Evolutionary conservation across 2,329 filamentous ascomycete genomes (phyloP).

Genomic region (Colletotrichum sidae): DNA sequence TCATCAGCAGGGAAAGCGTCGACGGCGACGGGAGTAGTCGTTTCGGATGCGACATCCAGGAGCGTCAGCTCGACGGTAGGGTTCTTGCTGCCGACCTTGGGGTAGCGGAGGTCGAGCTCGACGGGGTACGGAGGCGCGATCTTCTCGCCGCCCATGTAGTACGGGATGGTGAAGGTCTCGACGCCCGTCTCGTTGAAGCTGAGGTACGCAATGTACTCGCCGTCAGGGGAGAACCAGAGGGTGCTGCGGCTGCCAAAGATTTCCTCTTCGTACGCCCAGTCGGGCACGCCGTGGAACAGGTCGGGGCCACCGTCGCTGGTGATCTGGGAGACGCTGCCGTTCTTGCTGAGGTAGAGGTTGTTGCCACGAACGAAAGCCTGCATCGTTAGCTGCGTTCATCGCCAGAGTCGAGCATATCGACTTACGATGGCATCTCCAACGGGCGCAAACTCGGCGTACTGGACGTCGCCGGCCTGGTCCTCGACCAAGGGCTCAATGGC

Average conservation of each 20-base stretch:
- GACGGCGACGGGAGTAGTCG: constrained; percentile 60
- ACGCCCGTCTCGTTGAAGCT: constrained; percentile 87
- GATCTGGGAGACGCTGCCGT: constrained; percentile 66
- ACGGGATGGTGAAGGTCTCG: constrained; percentile 72
- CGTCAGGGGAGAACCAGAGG: constrained; percentile 96
- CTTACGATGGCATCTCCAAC: constrained; percentile 61
- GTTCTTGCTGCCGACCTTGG: constrained; percentile 76
- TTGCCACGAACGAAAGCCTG: constrained; percentile 74
- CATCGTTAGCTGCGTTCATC: background rate
- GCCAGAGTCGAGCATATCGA: background rate
- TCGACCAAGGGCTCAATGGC: constrained; percentile 65
- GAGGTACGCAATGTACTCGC: constrained; percentile 89
- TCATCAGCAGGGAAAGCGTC: constrained; percentile 70
- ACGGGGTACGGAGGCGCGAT: constrained; percentile 71
- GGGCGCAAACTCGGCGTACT: constrained; percentile 73
- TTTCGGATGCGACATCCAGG: constrained; percentile 61
- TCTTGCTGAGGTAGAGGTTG: constrained; percentile 70
- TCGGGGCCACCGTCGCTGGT: constrained; percentile 71
- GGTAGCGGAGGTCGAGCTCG: constrained; percentile 73
- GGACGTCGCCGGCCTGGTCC: constrained; percentile 72
- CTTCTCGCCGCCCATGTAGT: constrained; percentile 71
- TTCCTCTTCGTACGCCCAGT: constrained; percentile 87
- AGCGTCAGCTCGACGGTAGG: constrained; percentile 72
- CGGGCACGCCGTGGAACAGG: constrained; percentile 72
- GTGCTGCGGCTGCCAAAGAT: constrained; percentile 79